Percentiles rank a stretch among this genome's conserved stretches.
Evolutionary conservation across 2,329 filamentous ascomycete species (phyloP).

Genomic region (Plenodomus lindquistii): DNA sequence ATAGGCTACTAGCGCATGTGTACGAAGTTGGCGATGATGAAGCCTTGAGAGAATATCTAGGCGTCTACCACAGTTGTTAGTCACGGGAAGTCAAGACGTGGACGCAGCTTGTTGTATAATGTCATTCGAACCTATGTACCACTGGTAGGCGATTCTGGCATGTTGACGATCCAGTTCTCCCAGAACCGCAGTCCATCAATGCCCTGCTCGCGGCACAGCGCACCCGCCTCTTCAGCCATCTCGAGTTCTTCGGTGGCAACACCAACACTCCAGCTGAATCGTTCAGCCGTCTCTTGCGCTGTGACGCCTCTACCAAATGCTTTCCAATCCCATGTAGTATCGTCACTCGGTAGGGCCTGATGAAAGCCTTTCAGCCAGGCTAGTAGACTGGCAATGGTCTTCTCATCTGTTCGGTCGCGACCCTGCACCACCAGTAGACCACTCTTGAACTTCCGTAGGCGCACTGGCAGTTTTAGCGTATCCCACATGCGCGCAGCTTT

Average conservation of each 20-base stretch:
- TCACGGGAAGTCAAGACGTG: neutral
- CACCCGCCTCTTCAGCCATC: conserved; percentile 92
- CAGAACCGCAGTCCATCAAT: conserved; percentile 92
- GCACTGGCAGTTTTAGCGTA: conserved; percentile 80
- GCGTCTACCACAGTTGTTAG: neutral
- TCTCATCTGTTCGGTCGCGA: conserved; percentile 85
- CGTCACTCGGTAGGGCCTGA: conserved; percentile 64
- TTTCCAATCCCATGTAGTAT: conserved; percentile 74
- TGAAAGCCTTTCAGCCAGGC: conserved; percentile 78
- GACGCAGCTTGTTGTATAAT: neutral
- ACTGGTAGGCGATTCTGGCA: conserved; percentile 4
- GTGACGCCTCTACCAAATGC: conserved; percentile 83
- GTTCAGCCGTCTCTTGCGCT: conserved; percentile 83
- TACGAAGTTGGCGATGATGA: too few relatives aligned
- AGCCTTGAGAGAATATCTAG: too few relatives aligned
- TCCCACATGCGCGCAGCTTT: conserved; percentile 90
- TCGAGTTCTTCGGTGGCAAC: conserved; percentile 94
- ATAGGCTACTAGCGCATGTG: too few relatives aligned
- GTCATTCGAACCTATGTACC: neutral
- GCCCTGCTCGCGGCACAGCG: conserved; percentile 86
- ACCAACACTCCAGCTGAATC: conserved; percentile 95
- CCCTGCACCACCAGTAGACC: conserved; percentile 94
- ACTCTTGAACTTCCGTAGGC: conserved; percentile 85
- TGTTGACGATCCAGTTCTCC: conserved; percentile 66
- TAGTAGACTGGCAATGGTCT: conserved; percentile 76